A percentile compares a stretch with the other conserved stretches of the same genome.
phyloP scores from a whole-genome alignment of 192 early-diverging fungal species.

The Geranomyces michiganensis region DNA sequence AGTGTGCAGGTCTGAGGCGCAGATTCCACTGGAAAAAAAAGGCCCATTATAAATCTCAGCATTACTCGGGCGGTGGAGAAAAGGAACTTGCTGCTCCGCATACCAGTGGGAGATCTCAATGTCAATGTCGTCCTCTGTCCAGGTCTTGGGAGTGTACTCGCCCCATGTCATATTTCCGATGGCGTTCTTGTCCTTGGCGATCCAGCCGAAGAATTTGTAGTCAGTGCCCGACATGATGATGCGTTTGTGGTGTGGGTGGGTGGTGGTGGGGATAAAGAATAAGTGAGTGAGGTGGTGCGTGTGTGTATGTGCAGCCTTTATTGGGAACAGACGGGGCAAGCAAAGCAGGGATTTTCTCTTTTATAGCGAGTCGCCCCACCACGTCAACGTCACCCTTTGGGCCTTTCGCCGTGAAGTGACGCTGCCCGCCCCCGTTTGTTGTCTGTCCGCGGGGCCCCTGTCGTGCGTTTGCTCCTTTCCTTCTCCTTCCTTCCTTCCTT shows the following conservation, averaged over 20 bases:
- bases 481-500: no score
- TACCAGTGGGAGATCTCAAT: constrained; percentile 75
- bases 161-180: constrained; percentile 31
- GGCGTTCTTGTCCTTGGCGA: constrained; percentile 34
- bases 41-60: no score
- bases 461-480: no score
- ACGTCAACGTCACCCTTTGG: no score
- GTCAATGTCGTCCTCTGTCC: constrained; percentile 57
- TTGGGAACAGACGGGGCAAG: no score
- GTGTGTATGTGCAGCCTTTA: background rate
- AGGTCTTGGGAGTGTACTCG: constrained; percentile 31
- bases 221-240: constrained; percentile 21
- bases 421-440: no score
- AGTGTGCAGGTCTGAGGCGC: constrained; percentile 74
- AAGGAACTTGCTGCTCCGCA: no score
- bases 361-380: no score
- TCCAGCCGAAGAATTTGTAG: constrained; percentile 35
- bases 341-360: no score
- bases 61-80: no score
- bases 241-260: background rate
- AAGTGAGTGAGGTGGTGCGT: background rate
- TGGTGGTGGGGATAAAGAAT: background rate
- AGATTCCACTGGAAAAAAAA: background rate
- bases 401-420: no score
- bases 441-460: no score